Evolutionary conservation across 352 stramenopile genomes (phyloP), one percentile per base, ranked within the genome.

Genomic region (Pythium monospermum): DNA sequence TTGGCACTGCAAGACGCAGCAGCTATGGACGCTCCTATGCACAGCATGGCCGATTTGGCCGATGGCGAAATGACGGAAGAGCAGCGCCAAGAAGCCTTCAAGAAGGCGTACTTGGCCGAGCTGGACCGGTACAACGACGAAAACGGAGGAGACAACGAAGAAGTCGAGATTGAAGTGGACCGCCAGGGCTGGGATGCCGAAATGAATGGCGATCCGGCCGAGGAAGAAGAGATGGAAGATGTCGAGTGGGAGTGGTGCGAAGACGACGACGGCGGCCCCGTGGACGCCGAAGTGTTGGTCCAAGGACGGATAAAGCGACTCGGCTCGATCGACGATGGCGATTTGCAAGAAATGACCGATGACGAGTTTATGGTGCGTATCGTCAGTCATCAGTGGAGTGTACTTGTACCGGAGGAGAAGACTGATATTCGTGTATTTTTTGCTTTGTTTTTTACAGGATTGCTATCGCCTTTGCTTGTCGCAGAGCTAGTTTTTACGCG

Each of bases 211-310:
- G 79, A 86, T 31, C 45, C 59, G 2, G 61, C 65, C n/a, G 82
- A 93, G 5, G 82, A 91, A 15, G 75, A 91, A 61, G 77, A 88
- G 13, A 44, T 94, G 1, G 77, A 88, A 41, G 79, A 89, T 52
- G 60, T 88, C 30, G 82, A 95, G 58, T 95, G 84, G 84, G 84
- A 95, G 46, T 87, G 73, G 73, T 93, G 73, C 53, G 79, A 92
- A 33, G 72, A 83, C 16, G 74, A 81, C 32, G 66, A 81, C 16
- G 57, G 59, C 21, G 59, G 59, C 1, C 31, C 28, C 0, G 64
- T 59, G 10, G 70, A 91, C 26, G 49, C 67, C 12, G 76, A 91
- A 33, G 59, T 93, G 23, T 73, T 68, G 5, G 82, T 95, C 6
- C 85, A 87, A 45, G 84, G 84, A 10, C 49, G 68, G 13, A 30